Evolutionary conservation across 2,329 filamentous ascomycete genomes (phyloP).

Genomic region (Pyrenochaeta sp.): DNA sequence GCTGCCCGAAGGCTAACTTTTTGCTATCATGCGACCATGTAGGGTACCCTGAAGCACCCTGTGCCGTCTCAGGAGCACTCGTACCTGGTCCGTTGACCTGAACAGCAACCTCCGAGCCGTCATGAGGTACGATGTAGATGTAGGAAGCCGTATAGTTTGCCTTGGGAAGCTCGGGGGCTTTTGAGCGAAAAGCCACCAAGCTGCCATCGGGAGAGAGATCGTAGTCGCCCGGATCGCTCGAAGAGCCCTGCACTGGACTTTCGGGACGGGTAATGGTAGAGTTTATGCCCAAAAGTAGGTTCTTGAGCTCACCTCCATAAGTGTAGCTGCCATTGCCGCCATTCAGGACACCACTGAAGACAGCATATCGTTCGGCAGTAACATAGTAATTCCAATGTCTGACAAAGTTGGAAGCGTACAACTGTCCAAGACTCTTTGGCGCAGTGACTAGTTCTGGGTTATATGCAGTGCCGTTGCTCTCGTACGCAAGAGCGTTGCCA

Average conservation of each 20-base stretch:
- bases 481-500: conserved; percentile 67
- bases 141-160: conserved; percentile 84
- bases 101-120: conserved; percentile 60
- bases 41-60: conserved; percentile 73
- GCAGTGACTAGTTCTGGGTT: conserved; percentile 69
- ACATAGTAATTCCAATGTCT: conserved; percentile 84
- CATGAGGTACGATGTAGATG: conserved; percentile 76
- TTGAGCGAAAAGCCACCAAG: conserved; percentile 73
- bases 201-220: conserved; percentile 73
- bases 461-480: conserved; percentile 71
- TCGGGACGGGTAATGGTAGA: conserved; percentile 62
- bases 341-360: conserved; percentile 74
- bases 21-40: conserved; percentile 78
- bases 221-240: conserved; percentile 80
- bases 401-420: conserved; percentile 79
- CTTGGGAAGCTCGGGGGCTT: conserved; percentile 74
- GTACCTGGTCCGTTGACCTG: conserved; percentile 44
- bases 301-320: conserved; percentile 44
- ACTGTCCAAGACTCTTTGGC: conserved; percentile 69
- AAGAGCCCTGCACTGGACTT: conserved; percentile 73
- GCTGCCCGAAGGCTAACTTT: conserved; percentile 79
- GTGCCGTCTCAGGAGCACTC: conserved; percentile 44
- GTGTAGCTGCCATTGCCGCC: conserved; percentile 42
- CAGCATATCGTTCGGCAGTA: conserved; percentile 71
- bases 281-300: conserved; percentile 70